Evolutionary conservation across 345 rosid species (phyloP), one percentile per base, ranked within the genome.

Genomic region (Microthlaspi erraticum): DNA sequence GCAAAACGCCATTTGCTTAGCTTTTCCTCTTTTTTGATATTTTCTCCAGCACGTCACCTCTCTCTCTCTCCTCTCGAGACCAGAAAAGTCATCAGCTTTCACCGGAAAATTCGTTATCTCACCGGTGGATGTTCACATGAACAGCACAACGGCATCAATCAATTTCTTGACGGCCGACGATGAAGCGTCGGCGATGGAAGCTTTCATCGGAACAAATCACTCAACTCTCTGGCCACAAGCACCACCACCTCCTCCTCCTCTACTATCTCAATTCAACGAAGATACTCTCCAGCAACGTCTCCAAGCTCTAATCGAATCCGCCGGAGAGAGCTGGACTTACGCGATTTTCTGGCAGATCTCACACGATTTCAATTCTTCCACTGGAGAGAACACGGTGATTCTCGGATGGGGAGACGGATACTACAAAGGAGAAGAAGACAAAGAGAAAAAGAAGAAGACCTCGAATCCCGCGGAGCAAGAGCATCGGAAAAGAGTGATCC

Each of bases 281-380:
- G 99, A 94, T 1, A 83, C 88, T 33, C 98, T 94, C 56, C 99
- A 91, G 68, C 96, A 92, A 64, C 90, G 99, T 38, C 99, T 94
- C 33, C 99, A 85, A 65, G 80, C 87, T 46, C 66, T 94, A 7
- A 91, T 91, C 54, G 99, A 94, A 13, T 86, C 91, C 43, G 83
- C 96, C 0, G 80, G 81, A 3, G 91, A 87, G 64, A 54, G 77
- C 82, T 94, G 99, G 99, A 87, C 96, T 34, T 91, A 94, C 82
- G 99, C 99, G 5, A 91, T 94, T 45, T 94, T 89, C 82, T 94
- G 99, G 99, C 99, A 94, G 81, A 84, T 88, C 37, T 89, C 97
- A 0, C 84, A 78, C 45, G 97, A 91, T 14, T 89, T 79, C 82
- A 41, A 66, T 44, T 32, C 78, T 66, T 4, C 76, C 41, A 54